Conservation (phyloP, 306 rosid genomes). For the Citrullus colocynthis region DNA sequence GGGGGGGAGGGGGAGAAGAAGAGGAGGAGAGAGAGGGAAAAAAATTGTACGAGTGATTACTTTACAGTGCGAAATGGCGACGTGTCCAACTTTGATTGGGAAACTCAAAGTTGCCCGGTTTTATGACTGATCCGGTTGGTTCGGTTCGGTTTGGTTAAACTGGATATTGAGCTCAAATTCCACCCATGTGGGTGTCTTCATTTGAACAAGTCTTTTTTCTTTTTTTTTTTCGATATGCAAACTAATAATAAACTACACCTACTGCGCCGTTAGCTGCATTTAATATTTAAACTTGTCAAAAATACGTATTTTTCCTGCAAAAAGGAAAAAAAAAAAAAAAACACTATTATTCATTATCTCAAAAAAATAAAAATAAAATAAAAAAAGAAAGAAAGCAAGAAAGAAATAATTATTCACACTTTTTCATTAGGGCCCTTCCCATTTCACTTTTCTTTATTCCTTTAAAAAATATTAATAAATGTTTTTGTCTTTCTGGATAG, state of each 20-base stretch:
- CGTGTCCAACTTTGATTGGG: background rate
- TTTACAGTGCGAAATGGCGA: constrained; percentile 5
- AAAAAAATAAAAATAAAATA: too few relatives aligned
- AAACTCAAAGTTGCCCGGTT: background rate
- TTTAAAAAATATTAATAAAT: too few relatives aligned
- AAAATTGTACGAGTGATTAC: background rate
- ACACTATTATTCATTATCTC: background rate
- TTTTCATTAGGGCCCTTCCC: too few relatives aligned
- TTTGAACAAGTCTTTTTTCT: background rate
- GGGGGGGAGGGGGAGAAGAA: background rate
- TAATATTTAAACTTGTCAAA: background rate
- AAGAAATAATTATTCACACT: background rate
- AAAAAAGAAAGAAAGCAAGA: too few relatives aligned
- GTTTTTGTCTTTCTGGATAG: too few relatives aligned
- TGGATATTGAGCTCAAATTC: background rate
- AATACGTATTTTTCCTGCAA: background rate
- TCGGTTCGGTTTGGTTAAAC: background rate
- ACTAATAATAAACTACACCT: background rate
- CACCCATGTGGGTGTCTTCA: background rate
- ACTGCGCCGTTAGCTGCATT: background rate
- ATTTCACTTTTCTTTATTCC: too few relatives aligned
- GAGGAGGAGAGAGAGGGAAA: background rate
- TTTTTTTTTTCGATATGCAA: background rate
- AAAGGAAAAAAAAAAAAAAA: too few relatives aligned
- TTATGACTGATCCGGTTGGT: background rate